Evolutionary conservation across 805 yeast species (phyloP), one percentile per base, ranked within the genome.

Genomic region (Candida ortonii): DNA sequence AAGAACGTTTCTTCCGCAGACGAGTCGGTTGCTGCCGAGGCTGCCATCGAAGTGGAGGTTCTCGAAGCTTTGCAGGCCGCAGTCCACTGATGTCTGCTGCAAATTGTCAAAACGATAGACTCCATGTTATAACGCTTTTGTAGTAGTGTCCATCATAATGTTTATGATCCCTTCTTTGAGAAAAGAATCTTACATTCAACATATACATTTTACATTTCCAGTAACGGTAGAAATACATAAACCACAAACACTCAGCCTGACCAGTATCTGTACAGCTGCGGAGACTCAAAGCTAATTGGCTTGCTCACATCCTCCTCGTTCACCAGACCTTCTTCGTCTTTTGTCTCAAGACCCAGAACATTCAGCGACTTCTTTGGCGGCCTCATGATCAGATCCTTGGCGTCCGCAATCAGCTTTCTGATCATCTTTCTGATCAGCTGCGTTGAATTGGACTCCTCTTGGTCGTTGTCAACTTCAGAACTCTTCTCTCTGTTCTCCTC

Each of bases 21-120:
- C 53, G 96, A 85, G 70, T 76, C 74, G 39, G 84, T 78, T 48
- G 93, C 94, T 53, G 94, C 96, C 49, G 95, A 85, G 71, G 97
- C 97, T 57, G 79, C 81, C 64, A 86, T 93, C 61, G 93, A 90
- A 75, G 73, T 90, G 60, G 97, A 93, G 71, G 96, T 93, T 38
- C 79, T 93, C 62, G 96, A 90, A 78, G 93, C 96, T 55, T 74
- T 90, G 62, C 83, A 84, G 64, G 76, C 81, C 53, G 79, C 82
- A 63, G 87, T 43, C 30, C 47, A 43, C 37, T 43, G 33, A 32
- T 29, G 19, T 11, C 6, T 18, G 17, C 5, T 7, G 28, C 30
- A 20, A 12, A 7, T 28, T 18, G 30, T 15, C 15, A 32, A 32
- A 31, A 18, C 30, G 25, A 32, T 32, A 32, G 35, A 32, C 16